Base-by-base conservation (phyloP, 805 yeast species). In the Torulaspora quercuum region DNA sequence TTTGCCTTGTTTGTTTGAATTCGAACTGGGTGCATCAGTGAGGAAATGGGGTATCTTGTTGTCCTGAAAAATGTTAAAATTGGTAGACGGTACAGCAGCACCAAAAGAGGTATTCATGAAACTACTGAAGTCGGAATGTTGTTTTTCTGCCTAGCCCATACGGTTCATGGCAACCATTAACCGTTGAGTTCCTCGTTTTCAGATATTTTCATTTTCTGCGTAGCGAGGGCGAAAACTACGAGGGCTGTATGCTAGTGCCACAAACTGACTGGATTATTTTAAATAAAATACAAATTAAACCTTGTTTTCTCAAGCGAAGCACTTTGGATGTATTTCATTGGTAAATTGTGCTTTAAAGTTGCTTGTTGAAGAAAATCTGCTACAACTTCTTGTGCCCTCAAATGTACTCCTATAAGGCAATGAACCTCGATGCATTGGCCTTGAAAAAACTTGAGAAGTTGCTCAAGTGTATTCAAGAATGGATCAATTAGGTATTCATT, bases 401-500 rank as follows among this genome's bases (percentile, higher is more conserved):
- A 34, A 25, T 61, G 66, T 7, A 61, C 36, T 3, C 64, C 66
- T 3, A 60, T 34, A 5, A 60, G 25, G 8, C 51, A 49, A 7
- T 37, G 48, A 1, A 42, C 33, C 2, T 29, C 14, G 11, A 30
- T 22, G 1, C 33, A 30, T 12, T 35, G 30, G n/a, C 4, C 5
- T 6, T 22, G 21, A 31, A 39, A 52, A 21, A 32, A 40, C 5
- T 30, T 19, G 7, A 36, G 20, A 11, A 57, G 37, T 22, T 43
- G 43, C 2, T 12, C 32, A n/a, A 60, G 21, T 5, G 63, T 56
- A 8, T 42, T 29, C 11, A 61, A 37, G 31, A 55, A 58, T 3
- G 64, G 63, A 2, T 41, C 45, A n/a, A 60, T 58, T 11, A 61
- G 39, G 27, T 45, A 60, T 17, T 58, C 64, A 35, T 61, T 61